A percentile compares a stretch with the other conserved stretches of the same genome.
These are phyloP conservation scores for Ceratocystis papillata DNA, from an alignment of 2,329 filamentous ascomycete genomes.

Conservation along the genomic window DNA sequence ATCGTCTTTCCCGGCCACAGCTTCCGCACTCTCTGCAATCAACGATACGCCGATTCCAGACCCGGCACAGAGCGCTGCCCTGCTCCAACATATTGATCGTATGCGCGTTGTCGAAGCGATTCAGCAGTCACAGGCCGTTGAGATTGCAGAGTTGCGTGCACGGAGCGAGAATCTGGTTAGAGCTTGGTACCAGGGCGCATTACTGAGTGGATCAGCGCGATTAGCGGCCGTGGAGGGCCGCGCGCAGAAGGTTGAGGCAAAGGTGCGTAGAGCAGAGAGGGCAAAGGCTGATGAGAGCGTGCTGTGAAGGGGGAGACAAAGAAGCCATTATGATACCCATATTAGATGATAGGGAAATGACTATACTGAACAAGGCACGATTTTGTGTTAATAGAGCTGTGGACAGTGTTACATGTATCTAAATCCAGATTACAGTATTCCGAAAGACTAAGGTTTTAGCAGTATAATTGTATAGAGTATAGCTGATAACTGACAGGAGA, in stretches of 20 bases:
- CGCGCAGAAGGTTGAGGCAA: slow-evolving; percentile 53
- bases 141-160: slow-evolving; percentile 52
- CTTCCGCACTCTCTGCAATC: slow-evolving; percentile 48
- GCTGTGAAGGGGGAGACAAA: slow-evolving; percentile 26
- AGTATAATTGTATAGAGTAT: no score
- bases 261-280: slow-evolving; percentile 53
- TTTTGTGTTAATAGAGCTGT: neutral
- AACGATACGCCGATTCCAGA: slow-evolving; percentile 48
- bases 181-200: slow-evolving; percentile 61
- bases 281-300: slow-evolving; percentile 42
- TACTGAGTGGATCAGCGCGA: slow-evolving; percentile 56
- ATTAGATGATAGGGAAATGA: neutral
- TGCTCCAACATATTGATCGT: slow-evolving; percentile 49
- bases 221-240: slow-evolving; percentile 63
- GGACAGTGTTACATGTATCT: no score
- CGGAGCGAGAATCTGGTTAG: slow-evolving; percentile 53
- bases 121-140: slow-evolving; percentile 50
- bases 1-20: slow-evolving; percentile 44
- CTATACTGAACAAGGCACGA: neutral
- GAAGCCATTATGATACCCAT: neutral
- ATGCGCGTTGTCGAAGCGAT: slow-evolving; percentile 51
- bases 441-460: no score
- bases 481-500: no score
- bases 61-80: slow-evolving; percentile 41
- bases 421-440: no score